phyloP scores from a whole-genome alignment of 495 filamentous ascomycete genomes.

The Physcia stellaris region DNA sequence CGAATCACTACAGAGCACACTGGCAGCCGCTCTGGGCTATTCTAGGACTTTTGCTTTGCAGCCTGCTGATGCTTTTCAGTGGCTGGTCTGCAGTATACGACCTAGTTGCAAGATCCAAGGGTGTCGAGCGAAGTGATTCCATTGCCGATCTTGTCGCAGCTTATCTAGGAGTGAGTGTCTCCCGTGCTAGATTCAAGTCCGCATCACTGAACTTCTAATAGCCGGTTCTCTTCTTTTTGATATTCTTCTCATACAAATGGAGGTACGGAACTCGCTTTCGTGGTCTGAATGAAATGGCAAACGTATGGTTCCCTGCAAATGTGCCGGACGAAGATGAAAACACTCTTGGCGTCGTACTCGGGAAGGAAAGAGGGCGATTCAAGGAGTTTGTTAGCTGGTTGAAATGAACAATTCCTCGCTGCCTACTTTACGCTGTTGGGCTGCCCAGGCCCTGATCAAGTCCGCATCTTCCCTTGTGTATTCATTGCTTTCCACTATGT shows the following conservation, averaged over 20 bases:
- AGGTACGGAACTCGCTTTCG: slow-evolving; percentile 9
- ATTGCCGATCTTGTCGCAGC: slow-evolving; percentile 10
- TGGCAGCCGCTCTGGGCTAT: slow-evolving; percentile 21
- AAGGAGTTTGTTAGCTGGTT: slow-evolving; percentile 3
- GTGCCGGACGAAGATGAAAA: not conserved
- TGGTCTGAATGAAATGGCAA: slow-evolving; percentile 8
- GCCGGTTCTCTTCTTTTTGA: slow-evolving; percentile 11
- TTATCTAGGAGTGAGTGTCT: slow-evolving; percentile 12
- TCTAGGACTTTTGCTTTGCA: slow-evolving; percentile 14
- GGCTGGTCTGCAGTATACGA: slow-evolving; percentile 20
- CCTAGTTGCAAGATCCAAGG: slow-evolving; percentile 5
- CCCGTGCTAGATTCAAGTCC: not conserved
- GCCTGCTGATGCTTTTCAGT: slow-evolving; percentile 12
- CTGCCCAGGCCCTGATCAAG: too few species aligned
- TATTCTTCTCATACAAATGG: slow-evolving; percentile 14
- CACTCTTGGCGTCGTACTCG: not conserved
- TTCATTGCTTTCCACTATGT: too few species aligned
- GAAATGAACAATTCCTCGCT: too few species aligned
- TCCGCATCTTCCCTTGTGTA: too few species aligned
- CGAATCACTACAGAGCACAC: slow-evolving; percentile 18
- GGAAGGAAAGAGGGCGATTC: not conserved
- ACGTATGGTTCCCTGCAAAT: slow-evolving; percentile 9
- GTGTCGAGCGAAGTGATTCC: slow-evolving; percentile 7
- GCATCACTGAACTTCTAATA: slow-evolving; percentile 1
- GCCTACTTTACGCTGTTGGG: too few species aligned